Percentiles rank a stretch among this genome's conserved stretches.
These are phyloP conservation scores for Lachancea dasiensis DNA, from an alignment of 805 yeast species.

Conservation along the genomic window DNA sequence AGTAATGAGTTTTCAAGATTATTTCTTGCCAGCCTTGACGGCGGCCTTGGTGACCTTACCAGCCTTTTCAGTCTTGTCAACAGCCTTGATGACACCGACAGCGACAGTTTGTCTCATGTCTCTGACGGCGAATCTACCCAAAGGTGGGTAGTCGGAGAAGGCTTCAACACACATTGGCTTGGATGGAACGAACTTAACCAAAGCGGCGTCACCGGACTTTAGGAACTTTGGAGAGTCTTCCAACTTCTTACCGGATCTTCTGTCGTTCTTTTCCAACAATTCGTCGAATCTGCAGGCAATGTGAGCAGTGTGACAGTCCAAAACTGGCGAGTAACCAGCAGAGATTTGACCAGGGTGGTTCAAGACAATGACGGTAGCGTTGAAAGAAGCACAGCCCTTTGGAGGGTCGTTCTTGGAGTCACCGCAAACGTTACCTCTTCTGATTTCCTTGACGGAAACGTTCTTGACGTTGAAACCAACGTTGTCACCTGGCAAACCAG, in stretches of 20 bases:
- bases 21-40: slow-evolving; percentile 34
- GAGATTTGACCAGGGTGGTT: slow-evolving; percentile 91
- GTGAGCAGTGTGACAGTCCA: slow-evolving; percentile 91
- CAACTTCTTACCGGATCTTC: slow-evolving; percentile 86
- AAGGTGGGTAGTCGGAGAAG: slow-evolving; percentile 91
- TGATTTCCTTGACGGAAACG: slow-evolving; percentile 81
- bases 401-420: slow-evolving; percentile 89
- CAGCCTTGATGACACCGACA: slow-evolving; percentile 97
- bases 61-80: slow-evolving; percentile 78
- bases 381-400: slow-evolving; percentile 70
- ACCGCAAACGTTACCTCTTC: slow-evolving; percentile 92
- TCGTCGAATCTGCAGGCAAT: slow-evolving; percentile 84
- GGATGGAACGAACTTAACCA: slow-evolving; percentile 81
- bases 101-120: slow-evolving; percentile 99
- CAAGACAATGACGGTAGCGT: slow-evolving; percentile 80
- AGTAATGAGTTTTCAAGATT: slow-evolving; percentile 10
- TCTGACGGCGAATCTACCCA: slow-evolving; percentile 98
- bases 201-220: slow-evolving; percentile 95
- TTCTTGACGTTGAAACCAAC: slow-evolving; percentile 89
- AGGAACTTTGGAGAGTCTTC: slow-evolving; percentile 90
- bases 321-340: slow-evolving; percentile 87
- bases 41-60: slow-evolving; percentile 98
- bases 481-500: slow-evolving; percentile 89
- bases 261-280: slow-evolving; percentile 78
- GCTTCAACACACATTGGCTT: slow-evolving; percentile 95